Evolutionary conservation across 129 eudicot species (phyloP).

Genomic region (Artemisia tridentata): DNA sequence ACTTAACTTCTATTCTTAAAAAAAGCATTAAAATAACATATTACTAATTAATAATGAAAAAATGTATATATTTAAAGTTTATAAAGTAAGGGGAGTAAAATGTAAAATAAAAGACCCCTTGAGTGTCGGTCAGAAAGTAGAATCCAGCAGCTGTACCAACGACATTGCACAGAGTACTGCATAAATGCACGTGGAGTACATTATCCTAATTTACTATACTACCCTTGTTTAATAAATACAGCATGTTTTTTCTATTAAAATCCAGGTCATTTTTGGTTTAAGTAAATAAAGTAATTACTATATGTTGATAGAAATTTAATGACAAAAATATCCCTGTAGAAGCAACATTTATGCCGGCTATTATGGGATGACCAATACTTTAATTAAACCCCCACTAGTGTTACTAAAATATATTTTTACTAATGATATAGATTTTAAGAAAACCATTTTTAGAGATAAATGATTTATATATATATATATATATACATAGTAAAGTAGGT

Average conservation of each 20-base stretch:
- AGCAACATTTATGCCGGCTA: constrained; percentile 35
- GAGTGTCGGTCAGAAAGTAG: constrained; percentile 29
- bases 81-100: constrained; percentile 8
- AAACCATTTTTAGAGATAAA: no score
- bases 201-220: constrained; percentile 13
- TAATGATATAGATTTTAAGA: no score
- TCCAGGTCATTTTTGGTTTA: constrained; percentile 7
- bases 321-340: constrained; percentile 15
- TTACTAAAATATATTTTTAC: no score
- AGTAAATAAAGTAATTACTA: not conserved
- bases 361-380: constrained; percentile 11
- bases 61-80: not conserved
- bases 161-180: constrained; percentile 33
- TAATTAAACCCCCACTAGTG: constrained; percentile 6
- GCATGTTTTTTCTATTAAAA: not conserved
- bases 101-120: constrained; percentile 16
- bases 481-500: no score
- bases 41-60: not conserved
- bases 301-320: not conserved
- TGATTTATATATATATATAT: no score
- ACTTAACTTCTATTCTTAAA: not conserved
- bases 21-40: not conserved
- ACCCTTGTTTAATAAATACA: not conserved
- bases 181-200: constrained; percentile 48
- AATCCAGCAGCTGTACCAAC: constrained; percentile 38